These are phyloP conservation scores for Rossbeevera mucosa DNA, from an alignment of 768 basidiomycete genomes.

Conservation along the genomic window DNA sequence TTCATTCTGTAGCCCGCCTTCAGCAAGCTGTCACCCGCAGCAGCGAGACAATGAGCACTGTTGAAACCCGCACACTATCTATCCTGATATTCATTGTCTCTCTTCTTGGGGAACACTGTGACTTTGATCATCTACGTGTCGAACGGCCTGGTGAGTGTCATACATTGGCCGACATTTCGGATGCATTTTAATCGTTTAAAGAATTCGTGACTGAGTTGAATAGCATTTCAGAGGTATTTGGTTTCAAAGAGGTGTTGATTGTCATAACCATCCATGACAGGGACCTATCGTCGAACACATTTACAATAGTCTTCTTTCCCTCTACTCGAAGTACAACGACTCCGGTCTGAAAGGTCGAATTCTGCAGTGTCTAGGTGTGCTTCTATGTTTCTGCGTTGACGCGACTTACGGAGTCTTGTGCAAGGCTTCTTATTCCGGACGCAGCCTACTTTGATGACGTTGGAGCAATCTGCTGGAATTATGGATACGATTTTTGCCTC, in stretches of 20 bases:
- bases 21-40: constrained; percentile 50
- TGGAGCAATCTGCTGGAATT: constrained; percentile 69
- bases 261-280: constrained; percentile 30
- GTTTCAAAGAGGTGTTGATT: not conserved
- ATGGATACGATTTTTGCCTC: constrained; percentile 89
- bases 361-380: constrained; percentile 79
- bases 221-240: constrained; percentile 49
- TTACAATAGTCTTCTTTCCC: constrained; percentile 62
- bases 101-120: constrained; percentile 81
- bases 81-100: constrained; percentile 83
- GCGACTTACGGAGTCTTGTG: not conserved
- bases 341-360: constrained; percentile 61
- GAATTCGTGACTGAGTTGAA: constrained; percentile 56
- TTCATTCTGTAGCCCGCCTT: constrained; percentile 47
- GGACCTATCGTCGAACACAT: constrained; percentile 79
- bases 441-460: constrained; percentile 86
- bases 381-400: not conserved
- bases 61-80: constrained; percentile 52
- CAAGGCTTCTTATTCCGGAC: constrained; percentile 88
- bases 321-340: constrained; percentile 66
- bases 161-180: not conserved
- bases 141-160: constrained; percentile 53
- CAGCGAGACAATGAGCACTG: constrained; percentile 37
- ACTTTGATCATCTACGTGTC: constrained; percentile 72
- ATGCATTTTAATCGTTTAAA: constrained; percentile 20